Evolutionary conservation across 202 grass and related monocot genomes (phyloP).

Genomic region (Carex arenaria): DNA sequence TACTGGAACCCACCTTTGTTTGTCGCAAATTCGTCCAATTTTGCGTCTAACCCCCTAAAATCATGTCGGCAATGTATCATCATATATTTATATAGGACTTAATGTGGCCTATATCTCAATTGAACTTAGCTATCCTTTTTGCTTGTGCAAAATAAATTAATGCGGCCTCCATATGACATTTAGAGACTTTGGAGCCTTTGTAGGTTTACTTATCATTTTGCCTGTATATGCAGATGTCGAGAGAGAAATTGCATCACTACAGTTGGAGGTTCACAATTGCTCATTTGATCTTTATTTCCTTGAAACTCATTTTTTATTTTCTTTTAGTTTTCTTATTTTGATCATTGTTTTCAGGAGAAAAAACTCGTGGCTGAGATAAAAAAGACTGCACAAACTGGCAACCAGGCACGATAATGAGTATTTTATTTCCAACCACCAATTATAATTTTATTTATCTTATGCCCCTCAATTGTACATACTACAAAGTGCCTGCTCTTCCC

Average conservation of each 20-base stretch:
- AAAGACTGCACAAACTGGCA: conserved; percentile 94
- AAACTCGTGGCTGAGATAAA: conserved; percentile 97
- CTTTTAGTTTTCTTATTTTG: not conserved
- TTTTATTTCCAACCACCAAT: not conserved
- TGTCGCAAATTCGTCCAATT: not conserved
- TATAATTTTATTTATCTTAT: not conserved
- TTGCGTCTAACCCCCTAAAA: not conserved
- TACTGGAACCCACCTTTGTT: not conserved
- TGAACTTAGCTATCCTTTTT: not conserved
- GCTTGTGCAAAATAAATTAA: not conserved
- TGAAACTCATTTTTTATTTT: not conserved
- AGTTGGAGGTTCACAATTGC: conserved; percentile 61
- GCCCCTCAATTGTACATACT: not conserved
- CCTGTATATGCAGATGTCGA: conserved; percentile 58
- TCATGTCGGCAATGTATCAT: not conserved
- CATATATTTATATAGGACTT: not conserved
- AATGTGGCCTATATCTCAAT: not conserved
- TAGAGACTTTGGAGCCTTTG: not conserved
- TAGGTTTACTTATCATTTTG: conserved; percentile 21
- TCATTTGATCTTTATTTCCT: not conserved
- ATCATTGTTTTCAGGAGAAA: conserved; percentile 69
- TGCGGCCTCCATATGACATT: not conserved
- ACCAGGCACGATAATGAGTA: conserved; percentile 54
- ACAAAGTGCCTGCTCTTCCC: not conserved
- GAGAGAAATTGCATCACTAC: conserved; percentile 86